phyloP scores from a whole-genome alignment of 2,329 filamentous ascomycete species.

The Pezicula radicicola region DNA sequence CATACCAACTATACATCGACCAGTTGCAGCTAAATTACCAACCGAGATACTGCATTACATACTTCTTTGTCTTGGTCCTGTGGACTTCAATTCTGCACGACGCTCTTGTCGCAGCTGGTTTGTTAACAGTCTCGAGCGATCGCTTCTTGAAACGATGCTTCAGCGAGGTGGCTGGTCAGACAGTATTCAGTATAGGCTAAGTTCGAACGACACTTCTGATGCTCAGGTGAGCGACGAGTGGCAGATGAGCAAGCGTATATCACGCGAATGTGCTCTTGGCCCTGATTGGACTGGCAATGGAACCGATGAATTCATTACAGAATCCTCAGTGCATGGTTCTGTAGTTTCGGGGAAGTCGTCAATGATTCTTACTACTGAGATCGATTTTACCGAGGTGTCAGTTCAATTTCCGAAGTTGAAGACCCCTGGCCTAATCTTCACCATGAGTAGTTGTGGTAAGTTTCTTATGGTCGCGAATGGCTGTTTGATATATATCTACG shows the following conservation, averaged over 20 bases:
- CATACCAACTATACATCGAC: neutral
- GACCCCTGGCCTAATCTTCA: slow-evolving; percentile 24
- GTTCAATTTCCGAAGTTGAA: slow-evolving; percentile 18
- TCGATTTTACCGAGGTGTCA: slow-evolving; percentile 35
- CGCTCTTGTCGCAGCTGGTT: slow-evolving; percentile 60
- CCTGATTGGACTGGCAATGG: slow-evolving; percentile 26
- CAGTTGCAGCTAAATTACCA: slow-evolving; percentile 15
- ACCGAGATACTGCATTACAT: slow-evolving; percentile 37
- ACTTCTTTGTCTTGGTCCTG: slow-evolving; percentile 29
- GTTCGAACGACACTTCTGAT: slow-evolving; percentile 14
- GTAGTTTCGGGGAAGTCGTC: slow-evolving; percentile 12
- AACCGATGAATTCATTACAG: slow-evolving; percentile 4
- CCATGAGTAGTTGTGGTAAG: slow-evolving; percentile 52
- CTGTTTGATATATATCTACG: slow-evolving; percentile 54
- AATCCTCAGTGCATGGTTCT: neutral
- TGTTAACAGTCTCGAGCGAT: slow-evolving; percentile 48
- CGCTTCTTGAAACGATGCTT: slow-evolving; percentile 50
- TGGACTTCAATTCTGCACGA: slow-evolving; percentile 56
- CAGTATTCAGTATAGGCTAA: slow-evolving; percentile 31
- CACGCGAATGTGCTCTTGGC: slow-evolving; percentile 37
- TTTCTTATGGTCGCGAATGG: slow-evolving; percentile 55
- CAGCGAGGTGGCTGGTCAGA: slow-evolving; percentile 52
- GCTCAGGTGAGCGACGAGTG: slow-evolving; percentile 21
- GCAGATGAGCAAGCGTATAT: slow-evolving; percentile 38
- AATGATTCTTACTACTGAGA: slow-evolving; percentile 31